These are phyloP conservation scores for Pedinophyceae sp. DNA, from an alignment of 139 green algal species.

Conservation along the genomic window DNA sequence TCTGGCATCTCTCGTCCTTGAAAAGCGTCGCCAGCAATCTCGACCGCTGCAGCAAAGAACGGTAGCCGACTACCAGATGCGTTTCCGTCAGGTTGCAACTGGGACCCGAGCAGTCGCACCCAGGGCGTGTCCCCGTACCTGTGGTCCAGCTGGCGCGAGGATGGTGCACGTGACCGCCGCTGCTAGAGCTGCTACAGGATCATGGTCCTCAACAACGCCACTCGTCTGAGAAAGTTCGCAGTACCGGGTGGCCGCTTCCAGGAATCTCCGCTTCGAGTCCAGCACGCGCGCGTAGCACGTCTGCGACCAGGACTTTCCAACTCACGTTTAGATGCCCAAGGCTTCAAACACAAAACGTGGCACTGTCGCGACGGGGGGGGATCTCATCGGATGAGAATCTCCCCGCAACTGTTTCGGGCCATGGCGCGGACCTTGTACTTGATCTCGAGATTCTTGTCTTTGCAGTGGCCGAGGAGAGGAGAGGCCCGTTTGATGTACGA, in stretches of 20 bases:
- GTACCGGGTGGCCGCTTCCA: conserved; percentile 75
- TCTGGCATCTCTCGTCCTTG: conserved; percentile 78
- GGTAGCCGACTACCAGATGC: no score
- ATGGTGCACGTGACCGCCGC: conserved; percentile 77
- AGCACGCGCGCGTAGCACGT: conserved; percentile 87
- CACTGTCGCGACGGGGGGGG: not conserved
- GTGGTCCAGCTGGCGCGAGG: conserved; percentile 72
- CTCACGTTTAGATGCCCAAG: no score
- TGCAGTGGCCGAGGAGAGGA: conserved; percentile 4
- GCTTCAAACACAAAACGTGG: not conserved
- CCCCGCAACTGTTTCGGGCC: not conserved
- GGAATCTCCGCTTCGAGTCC: conserved; percentile 84
- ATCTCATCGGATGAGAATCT: not conserved
- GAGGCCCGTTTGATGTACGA: conserved; percentile 44
- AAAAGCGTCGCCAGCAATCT: conserved; percentile 74
- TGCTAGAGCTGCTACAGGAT: conserved; percentile 52
- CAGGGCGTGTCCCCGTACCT: no score
- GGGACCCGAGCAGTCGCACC: no score
- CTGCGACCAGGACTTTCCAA: conserved; percentile 8
- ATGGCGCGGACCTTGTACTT: conserved; percentile 65
- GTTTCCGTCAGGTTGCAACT: no score
- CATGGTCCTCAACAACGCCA: conserved; percentile 32
- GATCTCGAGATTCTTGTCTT: conserved; percentile 69
- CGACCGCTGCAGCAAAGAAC: conserved; percentile 69
- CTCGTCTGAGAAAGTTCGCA: conserved; percentile 57